phyloP scores from a whole-genome alignment of 2,329 filamentous ascomycete species.

The Dendrostoma leiphaemia region DNA sequence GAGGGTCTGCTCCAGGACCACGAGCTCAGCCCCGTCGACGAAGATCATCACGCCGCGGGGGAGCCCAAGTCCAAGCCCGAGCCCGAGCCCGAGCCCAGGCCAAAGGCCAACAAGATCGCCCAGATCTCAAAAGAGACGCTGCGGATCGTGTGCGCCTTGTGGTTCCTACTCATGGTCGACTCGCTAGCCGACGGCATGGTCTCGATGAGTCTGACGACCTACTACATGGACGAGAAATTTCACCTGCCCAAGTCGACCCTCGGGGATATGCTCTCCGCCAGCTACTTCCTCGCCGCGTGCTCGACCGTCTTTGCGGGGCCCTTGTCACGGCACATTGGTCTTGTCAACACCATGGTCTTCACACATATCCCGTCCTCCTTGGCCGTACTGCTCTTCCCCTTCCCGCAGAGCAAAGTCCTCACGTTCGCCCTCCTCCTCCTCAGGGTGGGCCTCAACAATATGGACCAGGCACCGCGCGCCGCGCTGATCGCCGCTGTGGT shows the following conservation, averaged over 20 bases:
- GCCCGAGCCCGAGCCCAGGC: conserved; percentile 1
- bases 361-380: conserved; percentile 61
- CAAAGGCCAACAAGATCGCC: conserved; percentile 39
- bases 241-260: conserved; percentile 54
- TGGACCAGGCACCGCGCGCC: conserved; percentile 66
- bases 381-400: conserved; percentile 58
- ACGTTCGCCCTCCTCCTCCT: conserved; percentile 57
- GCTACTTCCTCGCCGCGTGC: conserved; percentile 52
- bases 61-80: conserved; percentile 3
- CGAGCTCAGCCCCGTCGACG: conserved; percentile 14
- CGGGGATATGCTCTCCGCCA: conserved; percentile 55
- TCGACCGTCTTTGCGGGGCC: conserved; percentile 58
- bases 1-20: conserved; percentile 25
- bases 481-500: conserved; percentile 68
- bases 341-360: conserved; percentile 65
- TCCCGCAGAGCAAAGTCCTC: conserved; percentile 47
- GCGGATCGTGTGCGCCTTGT: conserved; percentile 60
- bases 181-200: conserved; percentile 66
- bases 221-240: conserved; percentile 58
- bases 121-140: conserved; percentile 58
- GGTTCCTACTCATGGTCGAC: conserved; percentile 63
- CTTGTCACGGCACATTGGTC: conserved; percentile 54
- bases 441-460: conserved; percentile 62
- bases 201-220: conserved; percentile 55
- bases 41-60: conserved; percentile 14